phyloP scores from a whole-genome alignment of 2,329 filamentous ascomycete genomes.

The Diaporthe sp. region DNA sequence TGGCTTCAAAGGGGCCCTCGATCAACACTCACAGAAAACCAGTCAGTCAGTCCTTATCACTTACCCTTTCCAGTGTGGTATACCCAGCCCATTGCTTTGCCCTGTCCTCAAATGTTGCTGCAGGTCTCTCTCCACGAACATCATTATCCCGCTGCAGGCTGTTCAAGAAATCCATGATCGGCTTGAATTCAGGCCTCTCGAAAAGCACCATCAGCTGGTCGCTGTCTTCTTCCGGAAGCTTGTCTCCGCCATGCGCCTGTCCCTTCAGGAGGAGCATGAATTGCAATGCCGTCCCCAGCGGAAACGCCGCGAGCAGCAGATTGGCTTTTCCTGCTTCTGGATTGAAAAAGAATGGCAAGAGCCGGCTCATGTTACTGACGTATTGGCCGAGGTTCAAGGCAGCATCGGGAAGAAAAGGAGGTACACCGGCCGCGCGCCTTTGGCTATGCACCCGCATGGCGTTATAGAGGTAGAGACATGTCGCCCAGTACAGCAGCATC shows the following conservation, averaged over 20 bases:
- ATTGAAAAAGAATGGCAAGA: slow-evolving; percentile 41
- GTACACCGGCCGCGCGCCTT: slow-evolving; percentile 9
- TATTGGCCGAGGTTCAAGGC: slow-evolving; percentile 37
- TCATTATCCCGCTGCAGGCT: slow-evolving; percentile 15
- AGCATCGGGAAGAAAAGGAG: neutral
- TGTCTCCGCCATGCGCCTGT: neutral
- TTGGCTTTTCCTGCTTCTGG: slow-evolving; percentile 38
- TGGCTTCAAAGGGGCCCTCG: neutral
- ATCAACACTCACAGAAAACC: neutral
- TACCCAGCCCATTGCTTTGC: slow-evolving; percentile 29
- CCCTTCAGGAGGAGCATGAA: slow-evolving; percentile 17
- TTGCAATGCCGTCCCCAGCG: slow-evolving; percentile 19
- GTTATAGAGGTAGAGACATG: slow-evolving; percentile 41
- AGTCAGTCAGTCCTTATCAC: neutral
- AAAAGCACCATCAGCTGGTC: neutral
- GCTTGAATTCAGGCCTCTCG: slow-evolving; percentile 18
- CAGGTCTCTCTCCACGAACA: slow-evolving; percentile 2
- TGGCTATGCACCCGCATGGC: slow-evolving; percentile 34
- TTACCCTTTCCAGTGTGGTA: neutral
- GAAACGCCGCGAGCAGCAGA: slow-evolving; percentile 14
- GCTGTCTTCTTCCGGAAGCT: slow-evolving; percentile 5
- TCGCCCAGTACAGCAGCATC: slow-evolving; percentile 40
- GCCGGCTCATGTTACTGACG: slow-evolving; percentile 37
- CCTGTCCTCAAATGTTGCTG: slow-evolving; percentile 4
- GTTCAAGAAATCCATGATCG: slow-evolving; percentile 13